Evolutionary conservation across 2,329 filamentous ascomycete species (phyloP).

Genomic region (Ophiostoma piceae): DNA sequence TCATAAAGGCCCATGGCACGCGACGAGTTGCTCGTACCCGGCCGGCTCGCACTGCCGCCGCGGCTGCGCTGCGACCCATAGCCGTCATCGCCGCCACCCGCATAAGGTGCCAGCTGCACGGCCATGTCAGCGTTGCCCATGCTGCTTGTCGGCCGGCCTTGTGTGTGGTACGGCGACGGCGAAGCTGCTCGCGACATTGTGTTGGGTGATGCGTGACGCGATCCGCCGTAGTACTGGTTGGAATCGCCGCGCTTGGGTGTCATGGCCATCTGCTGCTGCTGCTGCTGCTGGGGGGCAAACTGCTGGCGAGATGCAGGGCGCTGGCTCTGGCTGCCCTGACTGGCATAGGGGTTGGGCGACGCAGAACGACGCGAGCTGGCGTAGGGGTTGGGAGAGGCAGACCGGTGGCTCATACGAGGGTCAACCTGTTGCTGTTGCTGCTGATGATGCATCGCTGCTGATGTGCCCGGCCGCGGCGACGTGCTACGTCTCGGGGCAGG

Average conservation of each 20-base stretch:
- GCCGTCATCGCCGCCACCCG: constrained; percentile 42
- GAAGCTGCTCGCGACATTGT: constrained; percentile 43
- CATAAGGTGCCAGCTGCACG: constrained; percentile 56
- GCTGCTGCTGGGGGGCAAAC: constrained; percentile 31
- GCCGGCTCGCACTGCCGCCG: constrained; percentile 42
- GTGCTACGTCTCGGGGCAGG: constrained; percentile 61
- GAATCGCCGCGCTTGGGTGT: constrained; percentile 43
- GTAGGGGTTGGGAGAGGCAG: constrained; percentile 56
- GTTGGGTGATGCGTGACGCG: constrained; percentile 49
- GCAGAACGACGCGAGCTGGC: constrained; percentile 31
- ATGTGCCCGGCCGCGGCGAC: constrained; percentile 58
- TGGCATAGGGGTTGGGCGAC: constrained; percentile 56
- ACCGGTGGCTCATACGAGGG: constrained; percentile 33
- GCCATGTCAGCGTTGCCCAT: constrained; percentile 56
- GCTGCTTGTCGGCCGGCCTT: constrained; percentile 46
- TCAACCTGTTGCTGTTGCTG: constrained; percentile 33
- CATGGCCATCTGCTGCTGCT: constrained; percentile 31
- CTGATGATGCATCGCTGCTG: constrained; percentile 29
- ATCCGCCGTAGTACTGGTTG: constrained; percentile 43
- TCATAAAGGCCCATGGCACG: constrained; percentile 55
- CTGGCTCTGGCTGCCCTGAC: constrained; percentile 20
- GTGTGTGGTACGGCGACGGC: constrained; percentile 45
- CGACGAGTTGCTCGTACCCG: constrained; percentile 41
- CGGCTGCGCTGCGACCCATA: constrained; percentile 54
- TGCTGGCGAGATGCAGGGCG: constrained; percentile 35